Evolutionary conservation across 2,329 filamentous ascomycete genomes (phyloP).

Genomic region (Diaporthe destruens): DNA sequence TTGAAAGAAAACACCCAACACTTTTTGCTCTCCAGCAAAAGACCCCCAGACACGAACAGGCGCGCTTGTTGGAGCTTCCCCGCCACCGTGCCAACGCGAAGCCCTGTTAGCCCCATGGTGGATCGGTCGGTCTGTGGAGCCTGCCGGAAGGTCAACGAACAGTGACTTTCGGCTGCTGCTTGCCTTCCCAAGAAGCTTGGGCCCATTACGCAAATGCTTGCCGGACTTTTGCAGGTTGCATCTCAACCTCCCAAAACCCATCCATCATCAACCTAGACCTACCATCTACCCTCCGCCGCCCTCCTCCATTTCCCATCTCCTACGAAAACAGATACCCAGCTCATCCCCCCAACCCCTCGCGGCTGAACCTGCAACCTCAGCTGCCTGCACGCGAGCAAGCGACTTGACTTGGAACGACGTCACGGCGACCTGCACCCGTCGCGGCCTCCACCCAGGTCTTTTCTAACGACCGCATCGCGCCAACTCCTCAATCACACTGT

Average conservation of each 20-base stretch:
- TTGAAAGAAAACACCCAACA: not conserved
- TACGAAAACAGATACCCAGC: constrained; percentile 21
- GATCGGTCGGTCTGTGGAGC: constrained; percentile 26
- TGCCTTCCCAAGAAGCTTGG: constrained; percentile 35
- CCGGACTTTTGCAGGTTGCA: constrained; percentile 36
- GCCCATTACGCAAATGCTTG: constrained; percentile 39
- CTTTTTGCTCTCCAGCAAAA: not conserved
- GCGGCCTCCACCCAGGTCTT: constrained; percentile 35
- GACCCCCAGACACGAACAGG: not conserved
- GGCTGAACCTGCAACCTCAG: constrained; percentile 31
- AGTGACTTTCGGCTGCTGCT: constrained; percentile 21
- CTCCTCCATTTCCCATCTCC: constrained; percentile 20
- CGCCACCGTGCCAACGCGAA: not conserved
- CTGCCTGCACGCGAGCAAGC: not conserved
- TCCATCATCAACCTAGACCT: constrained; percentile 30
- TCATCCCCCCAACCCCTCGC: not conserved
- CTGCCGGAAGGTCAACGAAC: constrained; percentile 32
- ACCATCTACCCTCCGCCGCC: constrained; percentile 26
- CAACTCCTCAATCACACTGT: constrained; percentile 19
- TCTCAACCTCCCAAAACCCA: constrained; percentile 24
- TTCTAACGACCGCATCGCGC: constrained; percentile 32
- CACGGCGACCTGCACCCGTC: constrained; percentile 42
- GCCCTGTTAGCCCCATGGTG: not conserved
- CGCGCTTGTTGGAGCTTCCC: constrained; percentile 1
- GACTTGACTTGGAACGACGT: constrained; percentile 26